Conservation (phyloP, 768 basidiomycete genomes). For the Cystobasidium tubakii region DNA sequence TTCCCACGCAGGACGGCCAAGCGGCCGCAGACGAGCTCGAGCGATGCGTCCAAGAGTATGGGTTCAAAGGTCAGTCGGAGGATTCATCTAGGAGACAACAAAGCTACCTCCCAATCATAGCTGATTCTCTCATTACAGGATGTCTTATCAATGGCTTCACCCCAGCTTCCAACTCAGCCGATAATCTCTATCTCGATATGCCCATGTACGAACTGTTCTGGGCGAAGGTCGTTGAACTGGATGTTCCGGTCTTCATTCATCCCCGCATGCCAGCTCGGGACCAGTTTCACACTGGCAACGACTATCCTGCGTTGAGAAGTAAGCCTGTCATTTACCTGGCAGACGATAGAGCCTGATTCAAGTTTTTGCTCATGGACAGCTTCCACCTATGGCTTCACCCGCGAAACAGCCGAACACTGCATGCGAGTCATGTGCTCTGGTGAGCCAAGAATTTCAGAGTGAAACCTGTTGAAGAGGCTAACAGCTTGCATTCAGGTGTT, state of each 20-base stretch:
- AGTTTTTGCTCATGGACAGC: background rate
- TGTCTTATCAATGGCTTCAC: conserved; percentile 7
- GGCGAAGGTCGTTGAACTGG: conserved; percentile 4
- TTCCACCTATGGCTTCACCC: background rate
- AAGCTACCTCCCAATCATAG: no score
- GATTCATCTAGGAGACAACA: no score
- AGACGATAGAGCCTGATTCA: background rate
- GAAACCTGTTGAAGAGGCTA: no score
- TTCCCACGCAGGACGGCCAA: background rate
- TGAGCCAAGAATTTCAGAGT: no score
- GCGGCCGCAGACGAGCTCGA: conserved; percentile 1
- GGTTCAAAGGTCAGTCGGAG: background rate
- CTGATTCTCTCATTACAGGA: background rate
- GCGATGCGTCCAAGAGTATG: conserved; percentile 3
- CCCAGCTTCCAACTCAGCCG: background rate
- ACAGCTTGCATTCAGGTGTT: background rate
- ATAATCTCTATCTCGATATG: conserved; percentile 10
- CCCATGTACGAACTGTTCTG: conserved; percentile 11
- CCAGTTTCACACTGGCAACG: background rate
- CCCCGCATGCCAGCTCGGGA: background rate
- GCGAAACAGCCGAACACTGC: conserved; percentile 6
- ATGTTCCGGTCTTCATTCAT: conserved; percentile 12
- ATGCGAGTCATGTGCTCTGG: background rate
- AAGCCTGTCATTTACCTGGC: background rate
- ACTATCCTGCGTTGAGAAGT: background rate